phyloP scores from a whole-genome alignment of 192 early-diverging fungal species.

The Kickxella alabastrina region DNA sequence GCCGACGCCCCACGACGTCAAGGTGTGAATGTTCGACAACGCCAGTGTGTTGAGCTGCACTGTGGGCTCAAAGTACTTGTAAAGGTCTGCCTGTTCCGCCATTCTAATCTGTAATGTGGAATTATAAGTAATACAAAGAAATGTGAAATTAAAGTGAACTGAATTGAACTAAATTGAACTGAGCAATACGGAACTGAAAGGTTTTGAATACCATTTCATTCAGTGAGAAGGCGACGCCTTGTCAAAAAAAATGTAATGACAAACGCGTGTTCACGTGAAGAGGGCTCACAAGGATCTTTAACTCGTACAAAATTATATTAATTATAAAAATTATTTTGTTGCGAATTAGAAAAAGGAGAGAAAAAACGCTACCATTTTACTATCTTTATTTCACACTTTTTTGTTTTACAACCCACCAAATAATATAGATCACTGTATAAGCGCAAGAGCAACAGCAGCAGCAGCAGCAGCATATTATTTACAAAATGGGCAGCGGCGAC shows the following conservation, averaged over 20 bases:
- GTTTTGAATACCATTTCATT: no score
- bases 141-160: no score
- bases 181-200: no score
- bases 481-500: constrained; percentile 50
- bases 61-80: constrained; percentile 53
- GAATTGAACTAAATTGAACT: no score
- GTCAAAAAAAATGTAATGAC: no score
- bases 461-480: no score
- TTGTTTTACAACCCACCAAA: no score
- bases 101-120: no score
- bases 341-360: background rate
- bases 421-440: no score
- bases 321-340: background rate
- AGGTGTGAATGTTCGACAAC: constrained; percentile 50
- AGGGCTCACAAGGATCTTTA: background rate
- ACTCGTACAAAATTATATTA: background rate
- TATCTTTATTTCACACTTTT: background rate
- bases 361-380: background rate
- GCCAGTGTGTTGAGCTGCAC: constrained; percentile 48
- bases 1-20: constrained; percentile 59
- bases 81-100: constrained; percentile 35
- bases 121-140: background rate
- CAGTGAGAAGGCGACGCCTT: no score
- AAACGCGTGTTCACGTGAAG: constrained; percentile 2
- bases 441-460: no score